A percentile compares a stretch with the other conserved stretches of the same genome.
Evolutionary conservation across 805 yeast genomes (phyloP).

Genomic region (Candida awuae): DNA sequence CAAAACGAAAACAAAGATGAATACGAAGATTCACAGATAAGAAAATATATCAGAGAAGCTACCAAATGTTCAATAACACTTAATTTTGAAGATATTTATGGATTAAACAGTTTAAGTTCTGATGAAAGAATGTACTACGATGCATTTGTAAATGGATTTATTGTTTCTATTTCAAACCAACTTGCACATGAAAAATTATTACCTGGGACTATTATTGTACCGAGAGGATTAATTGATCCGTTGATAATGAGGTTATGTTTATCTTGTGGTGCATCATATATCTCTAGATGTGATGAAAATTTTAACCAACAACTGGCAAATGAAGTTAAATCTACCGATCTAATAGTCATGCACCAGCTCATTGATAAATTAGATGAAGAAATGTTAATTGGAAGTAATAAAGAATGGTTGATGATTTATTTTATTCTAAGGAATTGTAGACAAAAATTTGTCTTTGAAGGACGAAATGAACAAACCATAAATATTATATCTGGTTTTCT

Average conservation of each 20-base stretch:
- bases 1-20: neutral
- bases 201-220: constrained; percentile 34
- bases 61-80: neutral
- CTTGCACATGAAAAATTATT: constrained; percentile 34
- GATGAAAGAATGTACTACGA: constrained; percentile 17
- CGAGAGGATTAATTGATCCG: constrained; percentile 26
- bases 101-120: neutral
- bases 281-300: constrained; percentile 16
- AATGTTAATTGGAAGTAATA: constrained; percentile 25
- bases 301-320: constrained; percentile 18
- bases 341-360: constrained; percentile 12
- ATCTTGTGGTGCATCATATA: constrained; percentile 36
- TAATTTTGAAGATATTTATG: neutral
- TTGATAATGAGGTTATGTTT: constrained; percentile 29
- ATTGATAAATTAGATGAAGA: constrained; percentile 18
- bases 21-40: constrained; percentile 18
- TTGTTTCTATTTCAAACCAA: constrained; percentile 36
- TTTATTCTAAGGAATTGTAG: constrained; percentile 33
- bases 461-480: constrained; percentile 25
- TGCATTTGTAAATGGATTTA: constrained; percentile 34
- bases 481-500: constrained; percentile 32
- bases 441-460: constrained; percentile 28
- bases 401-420: constrained; percentile 36
- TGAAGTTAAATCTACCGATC: constrained; percentile 15
- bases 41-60: constrained; percentile 15